Evolutionary conservation across 1,284 basidiomycete species (phyloP).

Genomic region (Caloboletus firmus): DNA sequence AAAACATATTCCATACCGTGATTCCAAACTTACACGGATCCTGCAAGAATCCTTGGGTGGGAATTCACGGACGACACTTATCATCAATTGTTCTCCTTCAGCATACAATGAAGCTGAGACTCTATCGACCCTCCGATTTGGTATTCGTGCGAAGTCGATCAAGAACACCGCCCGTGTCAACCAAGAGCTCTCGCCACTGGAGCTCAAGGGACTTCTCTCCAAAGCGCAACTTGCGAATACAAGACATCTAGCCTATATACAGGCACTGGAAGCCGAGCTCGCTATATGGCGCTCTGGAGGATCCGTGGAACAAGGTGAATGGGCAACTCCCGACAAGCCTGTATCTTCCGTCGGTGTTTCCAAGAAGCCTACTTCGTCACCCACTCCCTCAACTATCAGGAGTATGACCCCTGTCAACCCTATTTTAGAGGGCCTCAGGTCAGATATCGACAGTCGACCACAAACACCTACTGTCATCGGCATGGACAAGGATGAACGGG

Average conservation of each 20-base stretch:
- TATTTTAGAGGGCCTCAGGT: slow-evolving; percentile 70
- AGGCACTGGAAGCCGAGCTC: slow-evolving; percentile 88
- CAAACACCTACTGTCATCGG: slow-evolving; percentile 84
- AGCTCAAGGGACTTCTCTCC: slow-evolving; percentile 90
- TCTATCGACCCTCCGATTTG: slow-evolving; percentile 95
- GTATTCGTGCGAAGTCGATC: slow-evolving; percentile 98
- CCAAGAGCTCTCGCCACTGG: slow-evolving; percentile 93
- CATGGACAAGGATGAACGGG: slow-evolving; percentile 94
- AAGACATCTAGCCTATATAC: slow-evolving; percentile 84
- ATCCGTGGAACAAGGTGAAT: slow-evolving; percentile 82
- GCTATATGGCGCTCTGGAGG: slow-evolving; percentile 90
- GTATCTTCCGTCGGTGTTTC: slow-evolving; percentile 41
- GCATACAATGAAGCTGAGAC: slow-evolving; percentile 98
- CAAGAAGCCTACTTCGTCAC: slow-evolving; percentile 64
- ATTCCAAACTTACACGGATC: slow-evolving; percentile 99
- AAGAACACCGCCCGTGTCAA: slow-evolving; percentile 99
- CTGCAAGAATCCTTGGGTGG: slow-evolving; percentile 99
- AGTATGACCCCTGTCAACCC: slow-evolving; percentile 86
- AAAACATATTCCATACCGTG: slow-evolving; percentile 97
- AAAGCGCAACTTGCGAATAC: slow-evolving; percentile 89
- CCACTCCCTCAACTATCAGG: slow-evolving; percentile 61
- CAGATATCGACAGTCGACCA: slow-evolving; percentile 71
- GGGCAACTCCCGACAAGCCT: slow-evolving; percentile 73
- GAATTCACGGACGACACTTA: slow-evolving; percentile 97
- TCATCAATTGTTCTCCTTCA: slow-evolving; percentile 98